These are phyloP conservation scores for Cystobasidium ongulense DNA, from an alignment of 768 basidiomycete genomes.

Conservation along the genomic window DNA sequence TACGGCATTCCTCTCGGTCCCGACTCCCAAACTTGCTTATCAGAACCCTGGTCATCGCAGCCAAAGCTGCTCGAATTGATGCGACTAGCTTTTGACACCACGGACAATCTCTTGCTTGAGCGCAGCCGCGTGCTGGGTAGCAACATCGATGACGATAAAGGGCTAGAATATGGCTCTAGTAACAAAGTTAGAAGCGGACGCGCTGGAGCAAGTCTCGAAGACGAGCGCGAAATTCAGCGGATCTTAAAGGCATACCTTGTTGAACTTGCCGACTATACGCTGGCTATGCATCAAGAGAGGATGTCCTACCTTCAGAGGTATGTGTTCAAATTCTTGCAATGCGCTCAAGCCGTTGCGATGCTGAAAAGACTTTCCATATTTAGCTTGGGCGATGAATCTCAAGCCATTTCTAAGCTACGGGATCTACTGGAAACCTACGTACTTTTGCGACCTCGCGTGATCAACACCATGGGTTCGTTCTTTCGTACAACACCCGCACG, in stretches of 20 bases:
- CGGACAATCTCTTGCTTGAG: slow-evolving; percentile 44
- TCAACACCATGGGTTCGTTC: slow-evolving; percentile 68
- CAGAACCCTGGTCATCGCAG: slow-evolving; percentile 72
- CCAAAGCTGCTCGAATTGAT: slow-evolving; percentile 60
- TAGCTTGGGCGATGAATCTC: slow-evolving; percentile 44
- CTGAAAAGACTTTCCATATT: no score
- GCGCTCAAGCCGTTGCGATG: no score
- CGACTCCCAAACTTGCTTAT: slow-evolving; percentile 42
- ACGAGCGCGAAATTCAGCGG: slow-evolving; percentile 41
- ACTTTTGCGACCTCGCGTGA: slow-evolving; percentile 63
- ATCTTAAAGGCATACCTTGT: slow-evolving; percentile 45
- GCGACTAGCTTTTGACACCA: slow-evolving; percentile 59
- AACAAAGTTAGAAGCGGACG: not conserved
- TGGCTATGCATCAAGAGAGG: slow-evolving; percentile 39
- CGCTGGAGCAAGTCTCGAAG: not conserved
- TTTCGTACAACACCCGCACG: not conserved
- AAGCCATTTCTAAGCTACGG: slow-evolving; percentile 53
- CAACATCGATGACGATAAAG: slow-evolving; percentile 39
- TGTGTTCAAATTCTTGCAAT: not conserved
- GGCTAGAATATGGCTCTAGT: slow-evolving; percentile 3
- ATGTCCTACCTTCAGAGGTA: slow-evolving; percentile 33
- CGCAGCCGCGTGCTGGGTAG: slow-evolving; percentile 45
- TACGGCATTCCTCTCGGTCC: slow-evolving; percentile 71
- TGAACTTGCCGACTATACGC: slow-evolving; percentile 44
- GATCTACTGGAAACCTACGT: slow-evolving; percentile 62